Evolutionary conservation across 805 yeast species (phyloP).

Genomic region (Jamesozyma hellenica): DNA sequence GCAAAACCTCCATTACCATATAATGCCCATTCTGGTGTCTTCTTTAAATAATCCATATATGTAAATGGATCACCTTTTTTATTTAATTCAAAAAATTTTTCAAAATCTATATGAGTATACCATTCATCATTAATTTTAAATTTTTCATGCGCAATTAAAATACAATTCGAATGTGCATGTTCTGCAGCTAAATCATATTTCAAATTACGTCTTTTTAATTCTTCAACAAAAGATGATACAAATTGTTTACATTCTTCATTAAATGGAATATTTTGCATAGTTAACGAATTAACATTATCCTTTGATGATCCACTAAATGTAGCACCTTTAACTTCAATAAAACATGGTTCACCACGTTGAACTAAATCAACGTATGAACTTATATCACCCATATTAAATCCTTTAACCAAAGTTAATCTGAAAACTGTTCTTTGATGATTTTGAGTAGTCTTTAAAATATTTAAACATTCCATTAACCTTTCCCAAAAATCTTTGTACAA

Average conservation of each 20-base stretch:
- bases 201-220: slow-evolving; percentile 55
- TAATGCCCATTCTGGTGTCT: slow-evolving; percentile 85
- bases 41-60: slow-evolving; percentile 69
- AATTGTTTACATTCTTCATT: slow-evolving; percentile 80
- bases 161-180: slow-evolving; percentile 92
- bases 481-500: slow-evolving; percentile 90
- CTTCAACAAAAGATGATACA: slow-evolving; percentile 53
- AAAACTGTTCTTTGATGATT: slow-evolving; percentile 82
- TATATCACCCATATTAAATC: slow-evolving; percentile 77
- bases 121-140: slow-evolving; percentile 65
- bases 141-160: slow-evolving; percentile 65
- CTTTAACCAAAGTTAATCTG: slow-evolving; percentile 82
- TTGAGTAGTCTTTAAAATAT: slow-evolving; percentile 63
- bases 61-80: slow-evolving; percentile 54
- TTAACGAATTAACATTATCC: slow-evolving; percentile 77
- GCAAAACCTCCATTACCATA: slow-evolving; percentile 91
- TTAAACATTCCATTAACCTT: slow-evolving; percentile 68
- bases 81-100: slow-evolving; percentile 60
- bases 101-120: slow-evolving; percentile 85
- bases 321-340: slow-evolving; percentile 89
- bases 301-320: slow-evolving; percentile 86
- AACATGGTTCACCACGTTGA: slow-evolving; percentile 69
- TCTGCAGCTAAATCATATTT: slow-evolving; percentile 83
- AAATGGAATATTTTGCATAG: slow-evolving; percentile 93
- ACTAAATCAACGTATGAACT: slow-evolving; percentile 82